phyloP scores from a whole-genome alignment of 352 stramenopile genomes.

The Phytopythium ostracodes region DNA sequence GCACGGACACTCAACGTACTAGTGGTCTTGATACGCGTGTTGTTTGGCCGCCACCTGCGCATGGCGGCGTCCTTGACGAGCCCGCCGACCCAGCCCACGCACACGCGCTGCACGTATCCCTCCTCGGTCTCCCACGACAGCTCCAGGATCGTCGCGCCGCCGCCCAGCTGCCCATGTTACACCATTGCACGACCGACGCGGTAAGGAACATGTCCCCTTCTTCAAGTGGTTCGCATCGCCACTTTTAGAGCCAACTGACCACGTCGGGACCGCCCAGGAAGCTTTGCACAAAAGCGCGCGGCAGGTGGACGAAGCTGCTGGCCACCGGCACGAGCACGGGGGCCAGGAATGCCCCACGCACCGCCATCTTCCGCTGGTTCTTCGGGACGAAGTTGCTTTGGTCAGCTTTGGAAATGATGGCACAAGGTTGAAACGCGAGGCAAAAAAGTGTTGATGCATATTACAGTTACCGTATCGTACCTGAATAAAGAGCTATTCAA shows the following conservation, averaged over 20 bases:
- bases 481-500: neutral
- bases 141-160: slow-evolving; percentile 60
- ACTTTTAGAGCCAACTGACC: slow-evolving; percentile 11
- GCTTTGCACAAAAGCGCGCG: slow-evolving; percentile 54
- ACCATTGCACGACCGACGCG: neutral
- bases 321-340: slow-evolving; percentile 51
- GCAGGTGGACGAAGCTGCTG: slow-evolving; percentile 75
- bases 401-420: neutral
- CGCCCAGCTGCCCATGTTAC: slow-evolving; percentile 14
- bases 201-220: neutral
- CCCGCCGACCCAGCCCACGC: slow-evolving; percentile 63
- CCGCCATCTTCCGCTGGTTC: slow-evolving; percentile 14
- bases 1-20: neutral
- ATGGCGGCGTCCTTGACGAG: slow-evolving; percentile 41
- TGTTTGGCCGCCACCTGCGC: slow-evolving; percentile 29
- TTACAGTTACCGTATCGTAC: neutral
- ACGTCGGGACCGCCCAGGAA: slow-evolving; percentile 42
- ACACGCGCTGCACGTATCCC: slow-evolving; percentile 75
- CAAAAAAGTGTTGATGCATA: slow-evolving; percentile 5
- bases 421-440: neutral
- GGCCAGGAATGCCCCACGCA: slow-evolving; percentile 57
- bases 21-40: neutral
- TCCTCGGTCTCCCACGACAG: slow-evolving; percentile 77
- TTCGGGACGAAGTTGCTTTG: neutral
- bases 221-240: too few relatives aligned